Base-by-base conservation (phyloP, 208 protist genomes). In the Trichomonas vaginalis region DNA sequence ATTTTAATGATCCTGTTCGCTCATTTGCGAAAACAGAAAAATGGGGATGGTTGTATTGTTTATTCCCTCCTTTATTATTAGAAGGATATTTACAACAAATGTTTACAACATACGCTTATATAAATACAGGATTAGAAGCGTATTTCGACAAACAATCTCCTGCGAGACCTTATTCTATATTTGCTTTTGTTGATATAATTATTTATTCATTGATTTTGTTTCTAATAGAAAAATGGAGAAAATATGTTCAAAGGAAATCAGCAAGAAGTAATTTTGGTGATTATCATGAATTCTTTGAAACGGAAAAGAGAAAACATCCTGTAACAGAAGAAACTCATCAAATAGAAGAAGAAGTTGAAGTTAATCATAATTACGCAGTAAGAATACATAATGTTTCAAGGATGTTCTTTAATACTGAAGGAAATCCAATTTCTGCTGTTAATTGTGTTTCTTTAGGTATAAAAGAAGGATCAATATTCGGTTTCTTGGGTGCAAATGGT, bases 401-500 rank as follows among this genome's bases (percentile, higher is more conserved):
- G 17, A 42, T 86, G 17, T 86, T 86, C 35, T 10, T 86, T 45
- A 86, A 86, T 42, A 86, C 79, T 45, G 79, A 27, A 45, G 79
- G 79, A 45, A 42, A 86, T 8, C 86, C 86, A 61, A 95, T 56
- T 56, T 27, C 47, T 56, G 86, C 86, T 17, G 86, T 95, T 0
- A 47, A 95, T 39, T 21, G n/a, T 56, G 40, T 95, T 37, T 95
- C 23, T 17, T 56, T 61, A 40, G 47, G 86, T 56, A 23, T 95
- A 15, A 95, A 95, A 39, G 27, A 56, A 56, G 86, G 86, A 17
- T 47, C 40, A 8, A 40, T 48, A 21, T 95, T 96, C 49, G 96
- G 95, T 95, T 96, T 96, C 96, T 95, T 96, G 32, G 96, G 96
- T 27, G 83, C 83, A 17, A 96, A 96, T 83, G 96, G 96, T 96